Evolutionary conservation across 2,329 filamentous ascomycete species (phyloP).

Genomic region (Trichoderma sp.): DNA sequence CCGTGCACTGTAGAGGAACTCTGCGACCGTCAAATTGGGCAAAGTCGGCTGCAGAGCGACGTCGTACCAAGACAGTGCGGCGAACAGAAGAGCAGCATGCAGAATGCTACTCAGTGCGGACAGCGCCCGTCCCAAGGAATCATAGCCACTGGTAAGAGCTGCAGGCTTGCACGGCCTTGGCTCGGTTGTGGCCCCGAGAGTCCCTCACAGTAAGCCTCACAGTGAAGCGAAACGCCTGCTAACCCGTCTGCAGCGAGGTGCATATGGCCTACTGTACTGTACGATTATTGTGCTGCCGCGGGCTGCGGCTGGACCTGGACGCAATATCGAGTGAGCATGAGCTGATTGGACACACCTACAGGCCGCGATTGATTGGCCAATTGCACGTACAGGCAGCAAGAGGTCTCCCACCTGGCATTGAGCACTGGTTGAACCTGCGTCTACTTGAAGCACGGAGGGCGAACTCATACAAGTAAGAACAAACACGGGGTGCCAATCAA

Average conservation of each 20-base stretch:
- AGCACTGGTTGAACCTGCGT: background rate
- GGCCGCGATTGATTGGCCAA: background rate
- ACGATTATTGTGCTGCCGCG: constrained; percentile 6
- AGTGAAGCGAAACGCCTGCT: constrained; percentile 6
- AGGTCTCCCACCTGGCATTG: background rate
- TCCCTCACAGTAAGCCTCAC: constrained; percentile 21
- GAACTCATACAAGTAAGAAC: background rate
- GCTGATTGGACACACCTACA: background rate
- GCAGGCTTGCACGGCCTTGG: constrained; percentile 10
- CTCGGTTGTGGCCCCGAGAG: constrained; percentile 18
- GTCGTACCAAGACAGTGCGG: constrained; percentile 12
- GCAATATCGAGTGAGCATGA: background rate
- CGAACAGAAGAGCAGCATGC: background rate
- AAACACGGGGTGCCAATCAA: background rate
- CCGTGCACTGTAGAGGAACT: constrained; percentile 11
- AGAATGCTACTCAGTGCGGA: constrained; percentile 1
- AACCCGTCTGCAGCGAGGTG: background rate
- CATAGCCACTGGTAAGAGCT: constrained; percentile 1
- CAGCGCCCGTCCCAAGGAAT: background rate
- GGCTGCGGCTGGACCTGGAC: background rate
- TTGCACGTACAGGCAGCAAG: background rate
- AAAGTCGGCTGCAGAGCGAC: background rate
- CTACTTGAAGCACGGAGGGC: background rate
- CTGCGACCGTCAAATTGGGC: background rate
- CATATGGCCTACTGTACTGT: background rate